Base-by-base conservation (phyloP, 805 yeast species). In the Sugiyamaella americana region DNA sequence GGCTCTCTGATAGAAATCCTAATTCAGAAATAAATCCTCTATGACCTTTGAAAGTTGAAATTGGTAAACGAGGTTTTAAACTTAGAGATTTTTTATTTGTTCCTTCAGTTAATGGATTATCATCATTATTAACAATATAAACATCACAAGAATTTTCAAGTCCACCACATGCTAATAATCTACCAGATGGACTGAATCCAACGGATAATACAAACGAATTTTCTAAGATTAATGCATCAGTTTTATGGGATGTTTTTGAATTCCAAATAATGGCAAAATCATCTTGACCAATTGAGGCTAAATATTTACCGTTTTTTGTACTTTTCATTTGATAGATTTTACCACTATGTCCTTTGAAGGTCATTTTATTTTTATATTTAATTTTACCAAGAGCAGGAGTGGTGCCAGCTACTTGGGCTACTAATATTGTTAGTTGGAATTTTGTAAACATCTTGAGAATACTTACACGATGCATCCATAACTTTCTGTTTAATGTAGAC, bases 231-330 rank as follows among this genome's bases (percentile, higher is more conserved):
- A 88, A 76, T 0, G 87, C 87, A 46, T 79, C 78, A 46, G 75
- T 68, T 58, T 88, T 89, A 52, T 76, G 68, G 2, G 88, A 89
- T 0, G 86, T 75, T 2, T 74, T 67, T 0, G 87, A 73, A 61
- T 88, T 91, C 96, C 97, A 89, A 18, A 86, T 64, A 34, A 89
- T 70, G 70, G 87, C 70, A 58, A 78, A 84, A 1, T 95, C 96
- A 64, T 89, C 97, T 60, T 86, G 95, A 21, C 91, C 81, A 0
- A 87, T 87, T 42, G 87, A 77, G 5, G 87, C 63, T 2, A 88
- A 58, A 39, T 72, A 73, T 39, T 66, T 63, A n/a, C 84, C 74
- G 58, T 82, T 81, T 0, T 69, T 61, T 45, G 79, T 74, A 94
- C 96, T 85, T 44, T 78, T 70, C 48, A 84, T 68, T 48, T 79